Base-by-base conservation (phyloP, 2,329 filamentous ascomycete genomes). In the Neocucurbitaria cava region DNA sequence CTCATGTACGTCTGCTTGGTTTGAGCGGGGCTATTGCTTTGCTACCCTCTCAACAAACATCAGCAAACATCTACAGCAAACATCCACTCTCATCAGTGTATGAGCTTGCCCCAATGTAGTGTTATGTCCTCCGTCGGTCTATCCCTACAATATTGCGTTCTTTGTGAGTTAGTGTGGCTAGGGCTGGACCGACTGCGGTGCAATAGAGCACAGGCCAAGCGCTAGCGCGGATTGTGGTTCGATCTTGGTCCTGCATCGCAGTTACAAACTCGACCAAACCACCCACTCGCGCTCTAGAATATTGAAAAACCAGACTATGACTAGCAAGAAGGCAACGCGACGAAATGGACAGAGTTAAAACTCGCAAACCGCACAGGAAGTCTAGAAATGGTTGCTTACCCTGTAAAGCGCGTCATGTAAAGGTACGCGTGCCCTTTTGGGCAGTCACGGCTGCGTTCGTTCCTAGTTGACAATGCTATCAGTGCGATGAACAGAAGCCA, bases 401-500 rank as follows among this genome's bases (percentile, higher is more conserved):
- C 13, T 71, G 69, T 49, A 71, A 71, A 55, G 54, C 53, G 20
- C 64, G 69, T 10, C 69, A 71, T 47, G 62, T 71, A 36, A 72
- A 72, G 62, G 69, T 70, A 54, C 28, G 54, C 51, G 20, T 31
- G n/a, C 35, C 26, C 26, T 36, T 49, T 42, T 26, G 15, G 13
- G 46, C 23, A 38, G 30, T 26, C 11, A 49, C 5, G 17, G 26
- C 13, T 23, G 18, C 35, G n/a, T n/a, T n/a, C n/a, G n/a, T 41
- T 51, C 33, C 31, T 23, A 31, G 53, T 59, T 65, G 44, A 65
- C 48, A 24, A 53, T 31, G 5, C 45, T 21, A 21, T 47, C 17
- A 73, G 69, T 73, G 70, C 52, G 70, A 72, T 53, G 70, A 73
- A 50, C 62, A 64, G 36, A 66, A 62, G 38, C 70, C 70, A 3